Base-by-base conservation (phyloP, 805 yeast genomes). In the Isabelozyma pseudorhagii region DNA sequence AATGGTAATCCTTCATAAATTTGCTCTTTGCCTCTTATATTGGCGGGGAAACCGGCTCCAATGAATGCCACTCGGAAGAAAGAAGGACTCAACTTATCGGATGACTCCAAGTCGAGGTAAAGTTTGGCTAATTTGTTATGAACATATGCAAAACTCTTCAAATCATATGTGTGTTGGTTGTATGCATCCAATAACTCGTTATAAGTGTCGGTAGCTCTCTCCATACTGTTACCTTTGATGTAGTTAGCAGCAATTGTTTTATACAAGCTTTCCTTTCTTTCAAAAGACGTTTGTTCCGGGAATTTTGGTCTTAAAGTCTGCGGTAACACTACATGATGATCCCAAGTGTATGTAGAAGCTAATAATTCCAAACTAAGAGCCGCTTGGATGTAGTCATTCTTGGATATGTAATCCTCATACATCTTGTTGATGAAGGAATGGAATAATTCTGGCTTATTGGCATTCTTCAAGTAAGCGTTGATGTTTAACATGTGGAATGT, bases 1-100 rank as follows among this genome's bases (percentile, higher is more conserved):
- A 87, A 90, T 29, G 96, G 90, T 47, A 82, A 74, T 5, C 97
- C 96, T 68, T 90, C 96, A 61, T 85, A 88, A 46, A 90, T 86
- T 63, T 85, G 90, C 51, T 83, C 84, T 60, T 85, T 82, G 44
- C 88, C 87, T 59, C 96, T 75, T 44, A 87, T 77, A 38, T 91
- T 80, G 31, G 72, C 74, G 7, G 97, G 96, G 76, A 90, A 90
- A 2, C 96, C 96, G 46, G 78, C 80, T 13, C 97, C 97, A 62
- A 87, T 79, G 60, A 86, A 89, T 17, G 87, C 78, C 48, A 90
- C 89, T 61, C 85, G 80, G 75, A 88, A 90, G 64, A 80, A 90
- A 6, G 90, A 83, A 25, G 96, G 89, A 17, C 85, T 82, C 50
- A 84, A 72, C 61, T 92, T 79, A 60, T 88, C 96, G 8, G 85